Conservation (phyloP, 495 filamentous ascomycete genomes). For the Collariella sp. region DNA sequence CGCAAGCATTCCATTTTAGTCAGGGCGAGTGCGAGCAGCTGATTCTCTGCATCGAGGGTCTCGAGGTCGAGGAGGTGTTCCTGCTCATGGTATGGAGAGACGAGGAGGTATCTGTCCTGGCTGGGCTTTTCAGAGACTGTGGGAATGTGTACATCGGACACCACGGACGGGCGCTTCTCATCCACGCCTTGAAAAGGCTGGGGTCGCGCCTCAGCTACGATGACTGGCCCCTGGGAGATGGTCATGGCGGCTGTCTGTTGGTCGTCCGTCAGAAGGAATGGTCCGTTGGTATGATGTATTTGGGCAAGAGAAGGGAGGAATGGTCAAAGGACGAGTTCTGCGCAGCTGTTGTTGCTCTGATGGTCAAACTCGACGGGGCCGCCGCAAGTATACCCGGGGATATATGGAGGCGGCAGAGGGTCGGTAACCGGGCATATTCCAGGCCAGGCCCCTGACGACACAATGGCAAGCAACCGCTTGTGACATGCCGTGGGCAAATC, state of each 20-base stretch:
- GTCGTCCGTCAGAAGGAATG: neutral
- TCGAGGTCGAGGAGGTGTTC: conserved; percentile 64
- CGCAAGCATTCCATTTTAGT: conserved; percentile 51
- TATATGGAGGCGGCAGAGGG: neutral
- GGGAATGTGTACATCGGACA: conserved; percentile 7
- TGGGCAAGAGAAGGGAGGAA: neutral
- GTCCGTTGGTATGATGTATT: neutral
- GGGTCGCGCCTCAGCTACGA: conserved; percentile 6
- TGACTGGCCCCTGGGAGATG: conserved; percentile 9
- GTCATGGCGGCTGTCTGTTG: conserved; percentile 11
- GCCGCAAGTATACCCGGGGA: neutral
- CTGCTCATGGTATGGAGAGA: conserved; percentile 63
- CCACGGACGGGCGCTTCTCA: conserved; percentile 2
- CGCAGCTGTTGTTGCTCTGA: neutral
- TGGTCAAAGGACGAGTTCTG: neutral
- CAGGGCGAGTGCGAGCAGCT: conserved; percentile 63
- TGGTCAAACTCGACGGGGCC: neutral
- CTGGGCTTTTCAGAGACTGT: neutral
- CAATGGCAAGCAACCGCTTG: conserved; percentile 4
- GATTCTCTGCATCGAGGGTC: conserved; percentile 52
- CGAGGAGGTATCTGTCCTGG: conserved; percentile 42
- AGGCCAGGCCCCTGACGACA: neutral
- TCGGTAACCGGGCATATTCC: neutral
- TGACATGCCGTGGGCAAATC: conserved; percentile 22
- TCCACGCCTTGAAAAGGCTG: neutral